These are phyloP conservation scores for Aspergillus sp. DNA, from an alignment of 2,329 filamentous ascomycete genomes.

Conservation along the genomic window DNA sequence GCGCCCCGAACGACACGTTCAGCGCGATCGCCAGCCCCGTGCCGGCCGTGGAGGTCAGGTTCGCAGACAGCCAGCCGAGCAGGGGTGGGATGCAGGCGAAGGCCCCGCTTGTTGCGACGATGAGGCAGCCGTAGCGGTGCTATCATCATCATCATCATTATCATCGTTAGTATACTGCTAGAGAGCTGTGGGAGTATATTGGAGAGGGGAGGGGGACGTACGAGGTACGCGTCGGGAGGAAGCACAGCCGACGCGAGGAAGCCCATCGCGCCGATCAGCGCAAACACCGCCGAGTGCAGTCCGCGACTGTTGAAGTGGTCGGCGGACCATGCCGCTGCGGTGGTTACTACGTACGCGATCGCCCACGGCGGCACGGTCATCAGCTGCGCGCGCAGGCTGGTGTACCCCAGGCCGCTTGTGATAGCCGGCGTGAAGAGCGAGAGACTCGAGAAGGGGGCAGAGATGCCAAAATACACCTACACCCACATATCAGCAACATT, in stretches of 20 bases:
- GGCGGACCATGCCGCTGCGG: constrained; percentile 57
- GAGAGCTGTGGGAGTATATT: not conserved
- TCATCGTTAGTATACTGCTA: not conserved
- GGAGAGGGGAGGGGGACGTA: constrained; percentile 19
- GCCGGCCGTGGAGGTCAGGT: constrained; percentile 63
- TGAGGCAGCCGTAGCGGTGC: constrained; percentile 66
- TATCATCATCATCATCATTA: too few species aligned
- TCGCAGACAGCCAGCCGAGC: constrained; percentile 68
- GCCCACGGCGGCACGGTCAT: constrained; percentile 67
- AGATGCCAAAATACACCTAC: constrained; percentile 51
- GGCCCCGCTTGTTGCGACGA: constrained; percentile 63
- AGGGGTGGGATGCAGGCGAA: constrained; percentile 69
- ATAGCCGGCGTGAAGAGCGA: constrained; percentile 64
- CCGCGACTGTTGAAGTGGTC: constrained; percentile 53
- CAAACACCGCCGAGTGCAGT: constrained; percentile 50
- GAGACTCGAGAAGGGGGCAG: constrained; percentile 57
- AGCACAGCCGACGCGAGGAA: constrained; percentile 64
- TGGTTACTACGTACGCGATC: constrained; percentile 54
- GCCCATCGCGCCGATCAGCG: constrained; percentile 52
- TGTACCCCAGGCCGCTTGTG: constrained; percentile 55
- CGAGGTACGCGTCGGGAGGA: constrained; percentile 56
- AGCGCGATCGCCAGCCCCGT: constrained; percentile 68
- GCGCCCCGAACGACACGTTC: constrained; percentile 65
- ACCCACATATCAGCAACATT: not conserved
- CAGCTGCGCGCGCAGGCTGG: constrained; percentile 60